These are phyloP conservation scores for Thielaviopsis musarum DNA, from an alignment of 2,329 filamentous ascomycete genomes.

Conservation along the genomic window DNA sequence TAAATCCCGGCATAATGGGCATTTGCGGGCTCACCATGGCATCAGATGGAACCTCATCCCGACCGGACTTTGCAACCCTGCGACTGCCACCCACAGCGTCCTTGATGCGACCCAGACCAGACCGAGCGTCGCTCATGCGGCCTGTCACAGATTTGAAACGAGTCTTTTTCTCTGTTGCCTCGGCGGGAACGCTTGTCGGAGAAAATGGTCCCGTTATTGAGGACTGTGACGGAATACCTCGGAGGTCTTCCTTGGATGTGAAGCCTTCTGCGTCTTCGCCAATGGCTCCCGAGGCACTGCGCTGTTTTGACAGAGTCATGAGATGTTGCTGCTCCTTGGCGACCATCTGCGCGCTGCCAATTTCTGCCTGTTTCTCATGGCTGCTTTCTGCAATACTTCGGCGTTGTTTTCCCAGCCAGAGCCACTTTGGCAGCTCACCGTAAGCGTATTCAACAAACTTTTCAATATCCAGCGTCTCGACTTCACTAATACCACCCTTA, in stretches of 20 bases:
- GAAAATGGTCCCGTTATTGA: constrained; percentile 6
- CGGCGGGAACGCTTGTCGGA: constrained; percentile 16
- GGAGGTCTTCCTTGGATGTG: constrained; percentile 29
- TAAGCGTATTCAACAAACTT: constrained; percentile 61
- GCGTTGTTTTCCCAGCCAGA: constrained; percentile 81
- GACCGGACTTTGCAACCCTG: constrained; percentile 36
- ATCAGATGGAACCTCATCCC: constrained; percentile 29
- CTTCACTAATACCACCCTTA: constrained; percentile 77
- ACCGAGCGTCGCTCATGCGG: constrained; percentile 64
- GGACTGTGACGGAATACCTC: constrained; percentile 23
- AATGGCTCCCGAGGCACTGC: constrained; percentile 24
- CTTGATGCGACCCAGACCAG: constrained; percentile 70
- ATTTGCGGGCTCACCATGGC: constrained; percentile 12
- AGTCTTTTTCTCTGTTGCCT: constrained; percentile 30
- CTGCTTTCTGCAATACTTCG: constrained; percentile 35
- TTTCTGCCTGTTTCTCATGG: constrained; percentile 30
- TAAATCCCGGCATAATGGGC: constrained; percentile 6
- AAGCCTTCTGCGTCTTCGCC: constrained; percentile 15
- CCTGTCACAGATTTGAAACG: constrained; percentile 67
- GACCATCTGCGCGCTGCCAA: constrained; percentile 15
- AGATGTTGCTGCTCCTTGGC: constrained; percentile 10
- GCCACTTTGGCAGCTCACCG: constrained; percentile 77
- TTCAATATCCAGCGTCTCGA: constrained; percentile 83
- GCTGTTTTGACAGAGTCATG: constrained; percentile 1
- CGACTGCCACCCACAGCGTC: constrained; percentile 54